Base-by-base conservation (phyloP, 2,329 filamentous ascomycete genomes). In the Ophiostoma tasmaniense region DNA sequence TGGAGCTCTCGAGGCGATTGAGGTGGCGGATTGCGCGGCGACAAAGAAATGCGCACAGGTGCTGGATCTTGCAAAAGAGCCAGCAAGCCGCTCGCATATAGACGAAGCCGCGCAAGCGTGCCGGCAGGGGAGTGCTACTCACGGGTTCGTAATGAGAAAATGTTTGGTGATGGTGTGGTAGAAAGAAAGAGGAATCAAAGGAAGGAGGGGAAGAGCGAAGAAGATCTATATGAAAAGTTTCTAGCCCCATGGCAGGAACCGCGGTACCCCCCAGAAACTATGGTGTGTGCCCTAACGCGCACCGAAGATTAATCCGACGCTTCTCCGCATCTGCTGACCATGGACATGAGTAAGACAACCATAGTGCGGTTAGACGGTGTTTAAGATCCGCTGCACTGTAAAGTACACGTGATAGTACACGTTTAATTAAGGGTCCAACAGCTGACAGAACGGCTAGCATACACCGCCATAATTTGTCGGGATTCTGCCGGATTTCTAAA, bases 111-210 rank as follows among this genome's bases (percentile, higher is more conserved):
- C 14, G 6, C 20, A 22, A 22, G 13, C 14, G 30, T 64, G 33
- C 61, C 6, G 30, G 61, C 2, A 37, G 35, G 33, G 33, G 64
- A 42, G 33, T 20, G 35, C 28, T 65, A 73, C 71, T 72, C 68
- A 73, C 71, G 76, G 74, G 77, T 81, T 80, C 78, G 75, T 76
- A 74, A 81, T 81, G 80, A 82, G 79, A 80, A 72, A 67, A 77
- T 77, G 42, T 78, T 78, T 76, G 78, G 76, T 78, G 75, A 79
- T 76, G 78, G 75, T 79, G 70, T 70, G 71, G 64, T 62, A 65
- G 55, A 67, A 67, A 39, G 61, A 65, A 66, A 62, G 68, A 45
- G 64, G 59, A 64, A 42, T 50, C 35, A 67, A 67, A 50, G 52
- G 59, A 67, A 50, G 62, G n/a, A 61, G 61, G 68, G 55, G 39